Conservation (phyloP, 2,329 filamentous ascomycete genomes). For the Apiospora hydei region DNA sequence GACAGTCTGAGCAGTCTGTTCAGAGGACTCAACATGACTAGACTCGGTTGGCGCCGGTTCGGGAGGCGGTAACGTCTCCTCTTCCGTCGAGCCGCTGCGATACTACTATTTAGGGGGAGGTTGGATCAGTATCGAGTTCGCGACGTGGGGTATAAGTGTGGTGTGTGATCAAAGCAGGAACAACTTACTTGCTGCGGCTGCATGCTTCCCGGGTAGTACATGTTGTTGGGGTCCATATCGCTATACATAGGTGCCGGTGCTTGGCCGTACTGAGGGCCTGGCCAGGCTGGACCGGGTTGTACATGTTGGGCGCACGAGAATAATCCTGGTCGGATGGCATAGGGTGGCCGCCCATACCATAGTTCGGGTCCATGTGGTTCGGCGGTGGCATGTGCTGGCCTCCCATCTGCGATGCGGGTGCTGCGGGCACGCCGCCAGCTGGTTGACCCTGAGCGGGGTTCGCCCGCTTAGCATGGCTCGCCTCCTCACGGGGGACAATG, state of each 20-base stretch:
- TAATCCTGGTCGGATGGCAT: slow-evolving; percentile 81
- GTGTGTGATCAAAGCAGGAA: not conserved
- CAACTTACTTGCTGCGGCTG: slow-evolving; percentile 80
- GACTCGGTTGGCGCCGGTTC: slow-evolving; percentile 10
- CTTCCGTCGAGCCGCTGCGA: slow-evolving; percentile 16
- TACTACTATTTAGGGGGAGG: slow-evolving; percentile 24
- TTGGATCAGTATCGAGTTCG: slow-evolving; percentile 1
- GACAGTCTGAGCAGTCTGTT: not conserved
- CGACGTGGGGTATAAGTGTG: not conserved
- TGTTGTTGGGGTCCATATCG: slow-evolving; percentile 80
- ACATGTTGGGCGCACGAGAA: slow-evolving; percentile 80
- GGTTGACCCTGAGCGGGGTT: slow-evolving; percentile 50
- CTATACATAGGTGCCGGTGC: slow-evolving; percentile 82
- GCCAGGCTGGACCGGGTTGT: slow-evolving; percentile 77
- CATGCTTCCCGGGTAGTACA: slow-evolving; percentile 83
- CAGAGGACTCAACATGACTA: slow-evolving; percentile 17
- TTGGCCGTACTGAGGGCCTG: slow-evolving; percentile 77
- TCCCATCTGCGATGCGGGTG: slow-evolving; percentile 59
- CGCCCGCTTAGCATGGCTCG: slow-evolving; percentile 82
- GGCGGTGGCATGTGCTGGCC: slow-evolving; percentile 61
- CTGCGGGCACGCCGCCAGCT: slow-evolving; percentile 47
- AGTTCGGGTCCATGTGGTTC: slow-evolving; percentile 69
- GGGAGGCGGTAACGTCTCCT: slow-evolving; percentile 10
- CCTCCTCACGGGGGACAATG: slow-evolving; percentile 96
- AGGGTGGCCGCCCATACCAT: slow-evolving; percentile 67